Base-by-base conservation (phyloP, 1,284 basidiomycete species). In the Coniferiporia sulphurascens region DNA sequence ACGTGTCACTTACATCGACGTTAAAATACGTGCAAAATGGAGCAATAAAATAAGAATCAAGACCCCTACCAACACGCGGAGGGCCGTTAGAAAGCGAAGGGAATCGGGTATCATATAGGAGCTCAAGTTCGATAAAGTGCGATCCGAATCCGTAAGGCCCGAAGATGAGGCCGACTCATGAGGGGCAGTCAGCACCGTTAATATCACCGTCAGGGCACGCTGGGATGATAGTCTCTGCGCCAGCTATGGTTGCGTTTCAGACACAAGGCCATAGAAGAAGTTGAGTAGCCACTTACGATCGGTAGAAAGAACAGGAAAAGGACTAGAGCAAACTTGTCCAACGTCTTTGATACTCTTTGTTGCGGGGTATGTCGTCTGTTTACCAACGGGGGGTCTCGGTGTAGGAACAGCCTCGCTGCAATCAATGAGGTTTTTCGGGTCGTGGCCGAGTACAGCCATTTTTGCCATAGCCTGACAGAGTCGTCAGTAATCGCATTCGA, bases 381-480 rank as follows among this genome's bases (percentile, higher is more conserved):
- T 15, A 7, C 9, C n/a, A 5, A 19, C 48, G 7, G 59, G 55
- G 17, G 59, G 53, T 13, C 50, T 51, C 5, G 62, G 55, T 4
- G 13, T 17, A 17, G 62, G 62, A 12, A 65, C 51, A 46, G 54
- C 59, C 19, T 65, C 63, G 5, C 62, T 58, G 51, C 63, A 65
- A 48, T 65, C 62, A 22, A 63, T 46, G 5, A 65, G 56, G 10
- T 56, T 27, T 15, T 35, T 22, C 17, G 21, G 52, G 63, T 70
- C 58, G 55, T 71, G 68, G 17, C 72, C 72, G 61, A 70, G 64
- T 48, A 71, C 56, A 9, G 70, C 58, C 52, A 75, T 66, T 68
- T 72, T 72, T 49, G 64, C 60, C 67, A 72, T 69, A 8, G 55
- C 21, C 46, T 48, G 21, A n/a, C 8, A 10, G 13, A 17, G 41